These are phyloP conservation scores for Coccomyxa sp. DNA, from an alignment of 139 green algal species.

Conservation along the genomic window DNA sequence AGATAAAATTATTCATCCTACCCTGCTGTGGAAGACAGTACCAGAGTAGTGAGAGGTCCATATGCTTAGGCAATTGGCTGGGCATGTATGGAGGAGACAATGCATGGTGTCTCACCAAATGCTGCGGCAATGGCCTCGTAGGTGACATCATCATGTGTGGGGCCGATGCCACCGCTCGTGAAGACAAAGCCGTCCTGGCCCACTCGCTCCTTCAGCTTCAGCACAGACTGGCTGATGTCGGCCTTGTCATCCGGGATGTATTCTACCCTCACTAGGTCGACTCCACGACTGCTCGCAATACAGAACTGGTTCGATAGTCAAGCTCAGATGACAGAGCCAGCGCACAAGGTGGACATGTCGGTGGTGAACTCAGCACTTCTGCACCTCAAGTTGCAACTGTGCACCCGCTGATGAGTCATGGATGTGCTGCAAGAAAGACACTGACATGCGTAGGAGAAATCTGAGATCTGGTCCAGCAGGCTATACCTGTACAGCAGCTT, in stretches of 20 bases:
- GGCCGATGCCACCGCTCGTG: constrained; percentile 78
- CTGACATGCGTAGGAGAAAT: neutral
- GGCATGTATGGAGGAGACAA: too few species aligned
- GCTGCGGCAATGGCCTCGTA: constrained; percentile 65
- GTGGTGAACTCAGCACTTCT: neutral
- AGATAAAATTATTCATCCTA: neutral
- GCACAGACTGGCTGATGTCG: constrained; percentile 54
- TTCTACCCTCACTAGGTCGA: constrained; percentile 66
- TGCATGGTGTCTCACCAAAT: constrained; percentile 12
- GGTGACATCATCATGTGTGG: constrained; percentile 88
- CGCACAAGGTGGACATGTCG: too few species aligned
- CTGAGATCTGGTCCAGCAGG: too few species aligned
- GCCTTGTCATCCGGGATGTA: constrained; percentile 55
- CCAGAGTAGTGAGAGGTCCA: too few species aligned
- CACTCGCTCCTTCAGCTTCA: constrained; percentile 42
- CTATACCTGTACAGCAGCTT: constrained; percentile 56
- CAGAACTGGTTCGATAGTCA: neutral
- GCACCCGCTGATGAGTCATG: neutral
- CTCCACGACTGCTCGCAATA: constrained; percentile 40
- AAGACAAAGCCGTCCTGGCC: constrained; percentile 62
- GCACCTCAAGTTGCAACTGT: neutral
- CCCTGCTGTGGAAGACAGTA: neutral
- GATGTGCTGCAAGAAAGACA: neutral
- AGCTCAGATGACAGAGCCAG: neutral
- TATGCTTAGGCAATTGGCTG: too few species aligned